phyloP scores from a whole-genome alignment of 495 filamentous ascomycete genomes.

The Staphylotrichum tortipilum region DNA sequence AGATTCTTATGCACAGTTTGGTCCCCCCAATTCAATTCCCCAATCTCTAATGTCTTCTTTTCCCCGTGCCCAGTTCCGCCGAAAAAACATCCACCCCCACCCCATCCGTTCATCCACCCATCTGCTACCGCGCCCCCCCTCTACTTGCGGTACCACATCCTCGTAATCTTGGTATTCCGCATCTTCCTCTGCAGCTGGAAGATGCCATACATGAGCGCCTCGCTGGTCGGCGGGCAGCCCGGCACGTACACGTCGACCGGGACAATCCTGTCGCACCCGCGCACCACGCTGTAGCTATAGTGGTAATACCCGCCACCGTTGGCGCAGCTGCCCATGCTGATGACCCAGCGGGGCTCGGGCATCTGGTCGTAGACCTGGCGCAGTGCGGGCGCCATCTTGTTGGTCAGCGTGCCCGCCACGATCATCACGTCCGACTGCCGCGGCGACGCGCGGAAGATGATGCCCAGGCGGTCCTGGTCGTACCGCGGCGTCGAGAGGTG shows the following conservation, averaged over 20 bases:
- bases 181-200: conserved; percentile 86
- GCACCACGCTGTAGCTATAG: conserved; percentile 81
- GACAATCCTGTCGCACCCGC: conserved; percentile 83
- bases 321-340: conserved; percentile 85
- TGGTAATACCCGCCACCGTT: conserved; percentile 94
- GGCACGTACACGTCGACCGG: conserved; percentile 91
- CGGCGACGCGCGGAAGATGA: conserved; percentile 93
- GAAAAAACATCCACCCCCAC: not conserved
- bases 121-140: not conserved
- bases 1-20: not conserved
- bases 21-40: not conserved
- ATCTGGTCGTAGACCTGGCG: conserved; percentile 97
- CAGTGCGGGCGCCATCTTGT: conserved; percentile 95
- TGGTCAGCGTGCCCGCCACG: conserved; percentile 89
- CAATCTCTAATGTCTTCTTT: not conserved
- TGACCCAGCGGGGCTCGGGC: conserved; percentile 90
- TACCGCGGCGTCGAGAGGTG: conserved; percentile 92
- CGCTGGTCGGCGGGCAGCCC: conserved; percentile 81
- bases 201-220: conserved; percentile 83
- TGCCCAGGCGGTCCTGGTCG: conserved; percentile 90
- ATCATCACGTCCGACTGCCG: conserved; percentile 98
- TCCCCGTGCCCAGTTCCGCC: not conserved
- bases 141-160: conserved; percentile 48
- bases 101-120: not conserved
- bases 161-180: conserved; percentile 63